A percentile compares a stretch with the other conserved stretches of the same genome.
phyloP scores from a whole-genome alignment of 305 asterid species.

The Fraxinus angustifolia region DNA sequence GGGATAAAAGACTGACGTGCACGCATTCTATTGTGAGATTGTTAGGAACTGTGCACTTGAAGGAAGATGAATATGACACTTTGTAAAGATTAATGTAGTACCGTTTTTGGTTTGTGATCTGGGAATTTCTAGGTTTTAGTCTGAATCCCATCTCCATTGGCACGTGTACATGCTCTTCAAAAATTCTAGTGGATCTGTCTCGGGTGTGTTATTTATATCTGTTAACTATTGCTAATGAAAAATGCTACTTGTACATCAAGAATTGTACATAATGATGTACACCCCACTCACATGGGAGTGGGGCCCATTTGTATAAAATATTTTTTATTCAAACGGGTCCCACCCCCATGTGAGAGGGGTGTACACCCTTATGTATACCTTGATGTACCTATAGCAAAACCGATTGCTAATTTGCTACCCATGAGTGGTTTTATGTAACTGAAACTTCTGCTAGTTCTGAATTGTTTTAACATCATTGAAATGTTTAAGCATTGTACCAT shows the following conservation, averaged over 20 bases:
- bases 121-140: background rate
- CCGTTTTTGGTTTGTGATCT: background rate
- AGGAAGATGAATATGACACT: constrained; percentile 18
- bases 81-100: constrained; percentile 30
- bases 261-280: too few species aligned
- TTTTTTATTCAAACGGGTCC: too few species aligned
- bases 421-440: background rate
- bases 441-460: background rate
- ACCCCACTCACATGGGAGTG: too few species aligned
- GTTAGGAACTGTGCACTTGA: background rate
- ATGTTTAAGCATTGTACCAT: constrained; percentile 11
- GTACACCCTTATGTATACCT: too few species aligned
- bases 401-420: background rate
- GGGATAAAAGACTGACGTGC: constrained; percentile 25
- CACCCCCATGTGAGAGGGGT: too few species aligned
- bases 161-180: background rate
- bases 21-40: background rate
- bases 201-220: background rate
- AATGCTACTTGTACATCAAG: too few species aligned
- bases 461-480: background rate
- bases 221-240: background rate
- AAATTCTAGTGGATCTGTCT: background rate
- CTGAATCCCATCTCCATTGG: background rate
- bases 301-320: too few species aligned
- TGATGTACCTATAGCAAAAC: too few species aligned